Base-by-base conservation (phyloP, 1,284 basidiomycete species). In the Irpex sp. region DNA sequence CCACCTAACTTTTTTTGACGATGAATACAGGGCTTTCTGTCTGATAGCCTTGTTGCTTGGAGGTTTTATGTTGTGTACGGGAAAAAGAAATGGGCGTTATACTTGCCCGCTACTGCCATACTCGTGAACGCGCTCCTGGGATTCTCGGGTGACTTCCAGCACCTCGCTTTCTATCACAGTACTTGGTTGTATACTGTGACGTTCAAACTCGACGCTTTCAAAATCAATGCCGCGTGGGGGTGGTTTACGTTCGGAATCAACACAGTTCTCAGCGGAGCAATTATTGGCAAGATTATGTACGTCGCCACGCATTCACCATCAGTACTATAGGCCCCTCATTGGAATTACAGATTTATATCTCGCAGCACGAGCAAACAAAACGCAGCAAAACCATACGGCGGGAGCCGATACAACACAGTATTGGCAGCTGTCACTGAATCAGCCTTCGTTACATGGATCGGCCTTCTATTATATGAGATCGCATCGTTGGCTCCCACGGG, bases 371-470 rank as follows among this genome's bases (percentile, higher is more conserved):
- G 18, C 15, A 44, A 4, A 10, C 63, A 65, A 15, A 44, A 58
- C 32, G 62, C 44, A 13, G 24, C 24, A 13, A 10, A 11, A 15
- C 32, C 64, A 4, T 24, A 22, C 45, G 27, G 20, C 10, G 20
- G 24, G 15, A 64, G 20, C 9, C 45, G 24, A 7, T 70, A 68
- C 63, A 20, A 43, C 13, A 43, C 27, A 13, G 42, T 58, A 3
- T 45, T 78, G 49, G 69, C 69, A 6, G 78, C 74, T 9, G 69
- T 74, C 62, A 72, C 76, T 49, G 78, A 79, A 69, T 77, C 78
- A 2, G 76, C 76, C 9, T 56, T 76, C 4, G 73, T 77, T 2
- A 79, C 76, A 32, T 78, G 78, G 78, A 54, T 79, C n/a, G 78
- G 78, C 6, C 74, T 79, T 10, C 73, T 78, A 6, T 27, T 78